Base-by-base conservation (phyloP, 2,329 filamentous ascomycete species). In the Fusarium equiseti region DNA sequence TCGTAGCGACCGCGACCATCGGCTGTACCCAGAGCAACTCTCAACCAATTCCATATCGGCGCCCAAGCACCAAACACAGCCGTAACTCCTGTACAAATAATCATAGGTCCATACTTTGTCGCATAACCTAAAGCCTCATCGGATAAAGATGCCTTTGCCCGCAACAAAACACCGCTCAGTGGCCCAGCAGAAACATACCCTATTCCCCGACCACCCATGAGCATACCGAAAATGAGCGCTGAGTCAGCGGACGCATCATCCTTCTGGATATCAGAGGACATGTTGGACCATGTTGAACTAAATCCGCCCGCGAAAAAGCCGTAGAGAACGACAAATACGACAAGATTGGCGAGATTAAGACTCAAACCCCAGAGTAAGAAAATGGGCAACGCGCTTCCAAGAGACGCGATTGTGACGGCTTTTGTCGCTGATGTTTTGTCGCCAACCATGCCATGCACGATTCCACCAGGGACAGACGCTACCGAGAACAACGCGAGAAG, bases 301-400 rank as follows among this genome's bases (percentile, higher is more conserved):
- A 88, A 91, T 0, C 86, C 86, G 4, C 89, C 87, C 0, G 89
- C 89, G 45, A 90, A 91, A 72, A 91, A 85, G 1, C 89, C 90
- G 70, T 89, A 91, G 6, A 85, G 80, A 16, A 90, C 77, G 8
- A 88, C 86, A 74, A 91, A 91, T 13, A 87, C 71, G 9, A 88
- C 84, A 32, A 91, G 78, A 7, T 88, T 79, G 5, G 83, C 82
- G 24, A 89, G 78, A 9, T 83, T 83, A 0, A 81, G 81, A 20
- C 86, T 83, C 5, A 85, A 69, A 0, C 89, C 89, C 90, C 90
- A 91, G 18, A 91, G 80, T 10, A 90, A 76, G 35, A 91, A 84
- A 0, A 86, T 86, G 0, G 87, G 85, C 3, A 88, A 55, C 0
- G 86, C 83, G 0, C 89, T 88, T 11, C 86, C 86, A 2, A 87